A percentile compares a stretch with the other conserved stretches of the same genome.
Conservation (phyloP, 2,329 filamentous ascomycete species). For the Emericellopsis cladophorae region DNA sequence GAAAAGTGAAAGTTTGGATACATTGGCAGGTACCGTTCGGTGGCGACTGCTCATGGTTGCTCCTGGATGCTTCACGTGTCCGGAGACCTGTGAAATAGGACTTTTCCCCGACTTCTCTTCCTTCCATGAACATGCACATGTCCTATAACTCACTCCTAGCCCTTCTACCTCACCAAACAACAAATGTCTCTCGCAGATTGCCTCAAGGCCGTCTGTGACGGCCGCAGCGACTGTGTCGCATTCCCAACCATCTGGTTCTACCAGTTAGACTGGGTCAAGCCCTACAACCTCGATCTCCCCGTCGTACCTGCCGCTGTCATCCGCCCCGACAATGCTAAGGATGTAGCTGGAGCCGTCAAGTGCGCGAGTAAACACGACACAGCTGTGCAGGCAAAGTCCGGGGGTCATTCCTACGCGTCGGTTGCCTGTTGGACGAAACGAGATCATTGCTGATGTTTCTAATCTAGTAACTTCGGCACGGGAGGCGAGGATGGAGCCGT, state of each 20-base stretch:
- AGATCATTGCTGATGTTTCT: not conserved
- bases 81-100: too few relatives aligned
- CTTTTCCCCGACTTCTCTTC: too few relatives aligned
- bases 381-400: conserved; percentile 49
- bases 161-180: too few relatives aligned
- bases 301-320: conserved; percentile 43
- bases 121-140: too few relatives aligned
- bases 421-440: conserved; percentile 5
- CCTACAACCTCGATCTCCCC: conserved; percentile 37
- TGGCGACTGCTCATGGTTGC: too few relatives aligned
- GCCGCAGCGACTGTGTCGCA: conserved; percentile 30
- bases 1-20: too few relatives aligned
- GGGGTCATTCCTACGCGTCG: conserved; percentile 52
- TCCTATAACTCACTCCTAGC: too few relatives aligned
- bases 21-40: too few relatives aligned
- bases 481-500: conserved; percentile 38
- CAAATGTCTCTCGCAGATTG: conserved; percentile 23
- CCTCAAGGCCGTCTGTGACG: conserved; percentile 31
- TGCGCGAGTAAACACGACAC: conserved; percentile 37
- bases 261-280: conserved; percentile 34
- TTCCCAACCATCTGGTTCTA: conserved; percentile 30
- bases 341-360: conserved; percentile 43
- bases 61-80: too few relatives aligned
- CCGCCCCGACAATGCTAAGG: conserved; percentile 35
- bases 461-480: conserved; percentile 26